Conservation (phyloP, 1,284 basidiomycete species). For the Fistulinella staudtii region DNA sequence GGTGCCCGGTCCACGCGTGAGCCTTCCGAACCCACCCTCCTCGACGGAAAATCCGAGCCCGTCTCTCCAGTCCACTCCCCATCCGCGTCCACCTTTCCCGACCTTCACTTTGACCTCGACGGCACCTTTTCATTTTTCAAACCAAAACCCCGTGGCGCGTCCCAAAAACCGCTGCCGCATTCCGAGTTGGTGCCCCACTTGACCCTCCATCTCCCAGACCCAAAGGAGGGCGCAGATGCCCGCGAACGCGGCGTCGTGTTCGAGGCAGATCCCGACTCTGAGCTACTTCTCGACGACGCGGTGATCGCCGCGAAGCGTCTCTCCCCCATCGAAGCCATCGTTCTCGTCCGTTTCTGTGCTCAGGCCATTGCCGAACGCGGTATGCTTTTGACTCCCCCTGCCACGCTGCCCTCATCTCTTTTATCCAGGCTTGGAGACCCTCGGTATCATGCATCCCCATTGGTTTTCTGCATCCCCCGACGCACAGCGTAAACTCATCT, state of each 20-base stretch:
- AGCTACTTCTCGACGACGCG: conserved; percentile 44
- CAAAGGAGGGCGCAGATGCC: conserved; percentile 45
- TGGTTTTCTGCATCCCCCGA: conserved; percentile 71
- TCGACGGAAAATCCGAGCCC: conserved; percentile 71
- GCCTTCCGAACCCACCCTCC: conserved; percentile 39
- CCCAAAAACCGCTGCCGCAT: conserved; percentile 25
- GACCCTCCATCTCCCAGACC: conserved; percentile 54
- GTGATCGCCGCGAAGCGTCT: conserved; percentile 54
- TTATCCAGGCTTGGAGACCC: conserved; percentile 60
- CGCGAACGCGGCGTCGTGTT: conserved; percentile 54
- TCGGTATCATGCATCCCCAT: conserved; percentile 77
- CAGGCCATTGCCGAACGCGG: conserved; percentile 59
- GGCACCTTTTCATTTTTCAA: conserved; percentile 46
- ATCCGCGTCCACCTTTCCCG: conserved; percentile 42
- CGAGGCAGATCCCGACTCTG: conserved; percentile 51
- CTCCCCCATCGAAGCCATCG: conserved; percentile 54
- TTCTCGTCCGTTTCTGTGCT: conserved; percentile 61
- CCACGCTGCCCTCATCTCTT: conserved; percentile 4
- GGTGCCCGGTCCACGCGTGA: conserved; percentile 40
- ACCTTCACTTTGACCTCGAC: conserved; percentile 35
- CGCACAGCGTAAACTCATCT: conserved; percentile 63
- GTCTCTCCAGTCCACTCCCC: conserved; percentile 55
- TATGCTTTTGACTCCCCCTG: conserved; percentile 27
- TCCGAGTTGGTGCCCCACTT: conserved; percentile 43
- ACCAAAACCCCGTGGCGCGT: conserved; percentile 43